A percentile compares a stretch with the other conserved stretches of the same genome.
Evolutionary conservation across 495 filamentous ascomycete genomes (phyloP).

Genomic region (Cairneyella variabilis): DNA sequence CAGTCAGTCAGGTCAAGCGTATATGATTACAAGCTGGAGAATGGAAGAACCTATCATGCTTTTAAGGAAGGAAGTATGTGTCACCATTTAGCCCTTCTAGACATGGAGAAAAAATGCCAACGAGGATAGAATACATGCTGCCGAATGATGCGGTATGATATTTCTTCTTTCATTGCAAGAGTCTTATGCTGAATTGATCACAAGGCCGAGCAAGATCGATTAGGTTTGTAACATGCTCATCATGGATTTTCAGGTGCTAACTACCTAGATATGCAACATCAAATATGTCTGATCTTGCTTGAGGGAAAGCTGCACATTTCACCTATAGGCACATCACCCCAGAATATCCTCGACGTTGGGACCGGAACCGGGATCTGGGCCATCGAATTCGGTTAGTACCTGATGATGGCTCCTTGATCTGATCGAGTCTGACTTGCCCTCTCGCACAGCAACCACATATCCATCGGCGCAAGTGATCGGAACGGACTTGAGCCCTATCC

Average conservation of each 20-base stretch:
- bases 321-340: constrained; percentile 1
- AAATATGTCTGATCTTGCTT: constrained; percentile 14
- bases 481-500: constrained; percentile 50
- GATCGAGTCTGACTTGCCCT: too few species aligned
- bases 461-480: constrained; percentile 34
- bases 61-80: too few species aligned
- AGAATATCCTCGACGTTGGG: constrained; percentile 24
- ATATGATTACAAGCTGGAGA: too few species aligned
- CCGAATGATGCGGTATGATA: too few species aligned
- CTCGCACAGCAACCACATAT: constrained; percentile 16
- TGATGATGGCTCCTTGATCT: background rate
- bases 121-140: too few species aligned
- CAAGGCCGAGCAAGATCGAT: constrained; percentile 9
- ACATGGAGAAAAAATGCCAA: too few species aligned
- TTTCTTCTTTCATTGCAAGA: too few species aligned
- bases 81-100: too few species aligned
- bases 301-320: constrained; percentile 12
- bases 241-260: background rate
- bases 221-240: background rate
- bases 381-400: constrained; percentile 42
- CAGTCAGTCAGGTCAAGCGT: too few species aligned
- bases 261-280: constrained; percentile 44
- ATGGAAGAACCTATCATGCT: too few species aligned
- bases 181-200: too few species aligned
- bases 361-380: constrained; percentile 42